Percentiles rank a stretch among this genome's conserved stretches.
These are phyloP conservation scores for Phytophthora boehmeriae DNA, from an alignment of 352 stramenopile species.

Conservation along the genomic window DNA sequence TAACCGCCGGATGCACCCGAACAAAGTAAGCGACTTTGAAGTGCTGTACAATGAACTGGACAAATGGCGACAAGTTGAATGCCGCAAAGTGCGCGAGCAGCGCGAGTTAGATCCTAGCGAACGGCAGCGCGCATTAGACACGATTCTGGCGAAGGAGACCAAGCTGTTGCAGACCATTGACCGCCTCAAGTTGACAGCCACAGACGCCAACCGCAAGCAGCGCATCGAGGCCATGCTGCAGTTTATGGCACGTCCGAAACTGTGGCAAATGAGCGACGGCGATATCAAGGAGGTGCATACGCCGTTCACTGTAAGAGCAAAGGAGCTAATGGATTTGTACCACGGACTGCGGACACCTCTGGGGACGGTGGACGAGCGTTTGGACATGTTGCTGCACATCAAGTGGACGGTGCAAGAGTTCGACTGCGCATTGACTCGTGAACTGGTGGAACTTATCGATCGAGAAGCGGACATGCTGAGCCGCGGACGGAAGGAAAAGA, in stretches of 20 bases:
- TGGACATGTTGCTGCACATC: slow-evolving; percentile 92
- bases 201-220: slow-evolving; percentile 76
- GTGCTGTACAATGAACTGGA: slow-evolving; percentile 95
- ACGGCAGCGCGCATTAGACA: slow-evolving; percentile 53
- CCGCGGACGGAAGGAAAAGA: slow-evolving; percentile 78
- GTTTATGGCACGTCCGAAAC: slow-evolving; percentile 89
- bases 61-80: slow-evolving; percentile 90
- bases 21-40: slow-evolving; percentile 84
- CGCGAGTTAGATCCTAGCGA: slow-evolving; percentile 31
- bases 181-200: slow-evolving; percentile 84
- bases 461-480: slow-evolving; percentile 93
- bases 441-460: slow-evolving; percentile 93
- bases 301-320: slow-evolving; percentile 86
- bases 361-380: slow-evolving; percentile 78
- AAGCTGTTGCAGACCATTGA: slow-evolving; percentile 91
- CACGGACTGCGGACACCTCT: slow-evolving; percentile 67
- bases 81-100: slow-evolving; percentile 69
- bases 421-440: slow-evolving; percentile 85
- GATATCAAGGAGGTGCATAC: slow-evolving; percentile 90
- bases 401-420: slow-evolving; percentile 95
- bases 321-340: slow-evolving; percentile 91
- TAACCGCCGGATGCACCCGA: slow-evolving; percentile 89
- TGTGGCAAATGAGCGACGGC: slow-evolving; percentile 93
- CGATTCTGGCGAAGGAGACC: slow-evolving; percentile 80
- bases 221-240: slow-evolving; percentile 90